A percentile compares a stretch with the other conserved stretches of the same genome.
phyloP scores from a whole-genome alignment of 176 grass and related monocot species.

The Phoenix dactylifera region DNA sequence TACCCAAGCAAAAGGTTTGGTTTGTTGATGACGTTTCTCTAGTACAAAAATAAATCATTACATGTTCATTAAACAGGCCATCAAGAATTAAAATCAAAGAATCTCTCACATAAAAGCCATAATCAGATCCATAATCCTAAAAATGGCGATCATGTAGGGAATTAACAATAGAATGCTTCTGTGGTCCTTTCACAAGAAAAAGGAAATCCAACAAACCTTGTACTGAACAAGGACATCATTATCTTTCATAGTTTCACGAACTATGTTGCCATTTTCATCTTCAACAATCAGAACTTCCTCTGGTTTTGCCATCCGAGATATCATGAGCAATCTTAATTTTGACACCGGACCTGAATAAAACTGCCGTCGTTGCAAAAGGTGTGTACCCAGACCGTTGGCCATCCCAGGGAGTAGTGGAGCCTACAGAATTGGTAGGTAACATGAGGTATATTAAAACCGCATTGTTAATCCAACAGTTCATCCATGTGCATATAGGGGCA shows the following conservation, averaged over 20 bases:
- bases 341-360: constrained; percentile 78
- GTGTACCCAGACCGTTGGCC: constrained; percentile 62
- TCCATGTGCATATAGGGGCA: neutral
- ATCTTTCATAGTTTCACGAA: constrained; percentile 99
- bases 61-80: no score
- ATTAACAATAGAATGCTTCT: no score
- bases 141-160: neutral
- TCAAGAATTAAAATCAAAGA: no score
- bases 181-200: no score
- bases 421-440: constrained; percentile 15
- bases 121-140: no score
- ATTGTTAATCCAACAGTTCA: neutral
- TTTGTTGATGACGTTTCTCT: no score
- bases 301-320: constrained; percentile 95
- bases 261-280: constrained; percentile 99
- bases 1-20: no score
- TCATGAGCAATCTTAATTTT: constrained; percentile 92
- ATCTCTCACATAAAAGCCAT: no score
- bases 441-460: neutral
- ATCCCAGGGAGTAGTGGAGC: constrained; percentile 53
- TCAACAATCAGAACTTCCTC: constrained; percentile 98
- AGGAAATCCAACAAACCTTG: constrained; percentile 47
- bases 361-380: constrained; percentile 69
- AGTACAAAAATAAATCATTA: no score
- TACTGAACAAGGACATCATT: constrained; percentile 98